These are phyloP conservation scores for Pyrenochaeta sp. DNA, from an alignment of 2,329 filamentous ascomycete genomes.

Conservation along the genomic window DNA sequence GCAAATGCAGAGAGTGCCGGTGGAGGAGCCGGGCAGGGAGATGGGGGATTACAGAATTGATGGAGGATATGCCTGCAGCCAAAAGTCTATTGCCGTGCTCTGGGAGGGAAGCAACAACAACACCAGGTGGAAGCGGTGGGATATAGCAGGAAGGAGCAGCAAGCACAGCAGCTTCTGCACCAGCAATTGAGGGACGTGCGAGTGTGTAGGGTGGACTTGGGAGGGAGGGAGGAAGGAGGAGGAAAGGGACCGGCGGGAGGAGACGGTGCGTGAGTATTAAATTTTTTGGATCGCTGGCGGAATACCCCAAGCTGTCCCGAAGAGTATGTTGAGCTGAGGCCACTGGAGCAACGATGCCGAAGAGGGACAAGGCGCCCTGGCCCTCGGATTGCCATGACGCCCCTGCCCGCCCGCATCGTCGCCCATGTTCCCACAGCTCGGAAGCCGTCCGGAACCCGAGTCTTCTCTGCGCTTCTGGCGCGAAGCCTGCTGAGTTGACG, in stretches of 20 bases:
- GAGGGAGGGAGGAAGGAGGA: conserved; percentile 9
- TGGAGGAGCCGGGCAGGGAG: conserved; percentile 23
- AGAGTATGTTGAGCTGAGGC: conserved; percentile 47
- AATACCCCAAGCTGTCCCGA: conserved; percentile 43
- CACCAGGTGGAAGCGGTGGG: conserved; percentile 16
- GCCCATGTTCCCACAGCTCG: conserved; percentile 23
- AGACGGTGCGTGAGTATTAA: conserved; percentile 27
- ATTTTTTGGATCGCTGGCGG: conserved; percentile 26
- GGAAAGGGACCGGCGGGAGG: conserved; percentile 9
- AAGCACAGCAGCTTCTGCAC: too few relatives aligned
- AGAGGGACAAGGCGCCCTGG: conserved; percentile 26
- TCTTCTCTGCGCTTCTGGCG: too few relatives aligned
- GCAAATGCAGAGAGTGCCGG: conserved; percentile 24
- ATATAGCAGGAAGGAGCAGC: conserved; percentile 9
- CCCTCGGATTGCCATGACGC: conserved; percentile 23
- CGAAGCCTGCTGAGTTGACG: too few relatives aligned
- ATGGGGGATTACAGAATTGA: conserved; percentile 25
- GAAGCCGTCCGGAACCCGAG: conserved; percentile 22
- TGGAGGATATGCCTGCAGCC: neutral
- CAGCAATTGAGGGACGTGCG: too few relatives aligned
- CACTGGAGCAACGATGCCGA: conserved; percentile 43
- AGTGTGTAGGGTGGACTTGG: conserved; percentile 13
- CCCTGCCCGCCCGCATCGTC: conserved; percentile 21
- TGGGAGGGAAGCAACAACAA: conserved; percentile 26
- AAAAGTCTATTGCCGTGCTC: conserved; percentile 15